Evolutionary conservation across 495 filamentous ascomycete genomes (phyloP), one percentile per base, ranked within the genome.

Genomic region (Thozetella sp.): DNA sequence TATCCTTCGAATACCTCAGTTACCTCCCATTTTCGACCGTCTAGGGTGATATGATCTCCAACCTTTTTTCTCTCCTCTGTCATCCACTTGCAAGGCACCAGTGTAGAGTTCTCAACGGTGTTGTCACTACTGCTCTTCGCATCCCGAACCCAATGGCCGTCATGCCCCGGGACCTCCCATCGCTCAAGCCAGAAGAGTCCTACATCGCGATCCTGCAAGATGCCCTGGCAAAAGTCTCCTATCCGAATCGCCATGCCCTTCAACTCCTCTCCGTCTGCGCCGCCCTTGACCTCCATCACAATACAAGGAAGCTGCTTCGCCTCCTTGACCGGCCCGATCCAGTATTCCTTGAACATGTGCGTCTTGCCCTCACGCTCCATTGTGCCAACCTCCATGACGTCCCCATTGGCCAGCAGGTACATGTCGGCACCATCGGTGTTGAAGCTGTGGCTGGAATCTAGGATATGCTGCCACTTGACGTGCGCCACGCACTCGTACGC

Each of bases 311-410:
- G 27, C 20, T 34, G 22, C 2, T 20, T 13, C 2, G 27, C 22
- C 13, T 40, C 3, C 1, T 24, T 24, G 22, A 22, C 43, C n/a
- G 53, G 53, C n/a, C 27, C 24, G 4, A 55, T 40, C 53, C 53
- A 55, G 27, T 55, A 55, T 40, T 55, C 53, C 53, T 55, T 55
- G 30, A 55, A 55, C 53, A 55, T 55, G 25, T 55, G 53, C 53
- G 40, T 55, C 53, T 55, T 55, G 3, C 27, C 53, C 2, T 17
- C 25, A 40, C 30, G 30, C 20, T 40, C 53, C 53, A 55, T 55
- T 22, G 22, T 20, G 53, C 53, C 53, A 22, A 55, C 53, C 53
- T 55, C 53, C 53, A 55, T 55, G 13, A 25, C 3, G 20, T 30
- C 53, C 2, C 53, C 53, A 24, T 55, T 19, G 13, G 53, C 25